These are phyloP conservation scores for Sporothrix luriei DNA, from an alignment of 2,329 filamentous ascomycete species.

Conservation along the genomic window DNA sequence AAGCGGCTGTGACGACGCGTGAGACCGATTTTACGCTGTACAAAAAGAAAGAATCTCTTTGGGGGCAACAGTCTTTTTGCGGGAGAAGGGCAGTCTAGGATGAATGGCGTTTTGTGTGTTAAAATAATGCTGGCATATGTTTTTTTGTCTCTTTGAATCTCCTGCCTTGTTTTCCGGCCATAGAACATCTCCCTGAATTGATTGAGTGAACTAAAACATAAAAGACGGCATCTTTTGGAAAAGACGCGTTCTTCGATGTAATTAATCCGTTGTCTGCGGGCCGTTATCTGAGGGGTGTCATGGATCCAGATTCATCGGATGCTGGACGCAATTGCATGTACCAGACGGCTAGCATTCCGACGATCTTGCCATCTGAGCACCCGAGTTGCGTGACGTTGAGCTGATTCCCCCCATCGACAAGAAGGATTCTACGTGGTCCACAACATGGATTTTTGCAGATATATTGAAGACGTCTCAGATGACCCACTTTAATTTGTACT, in stretches of 20 bases:
- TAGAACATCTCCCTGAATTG: constrained; percentile 30
- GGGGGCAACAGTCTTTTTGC: not conserved
- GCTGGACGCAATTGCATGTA: constrained; percentile 3
- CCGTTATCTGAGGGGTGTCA: not conserved
- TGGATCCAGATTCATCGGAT: not conserved
- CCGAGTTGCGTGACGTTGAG: not conserved
- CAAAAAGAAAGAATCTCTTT: not conserved
- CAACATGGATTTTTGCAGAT: not conserved
- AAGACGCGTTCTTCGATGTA: not conserved
- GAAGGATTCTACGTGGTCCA: no score
- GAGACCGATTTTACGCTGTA: not conserved
- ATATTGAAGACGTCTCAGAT: not conserved
- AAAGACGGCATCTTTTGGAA: not conserved
- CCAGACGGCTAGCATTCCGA: not conserved
- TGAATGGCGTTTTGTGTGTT: constrained; percentile 32
- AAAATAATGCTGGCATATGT: constrained; percentile 26
- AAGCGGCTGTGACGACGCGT: not conserved
- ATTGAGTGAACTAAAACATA: constrained; percentile 14
- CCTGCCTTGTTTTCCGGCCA: constrained; percentile 10
- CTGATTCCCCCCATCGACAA: not conserved
- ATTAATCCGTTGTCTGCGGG: not conserved
- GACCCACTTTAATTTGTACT: constrained; percentile 24
- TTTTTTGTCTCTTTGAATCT: constrained; percentile 16
- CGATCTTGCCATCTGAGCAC: not conserved
- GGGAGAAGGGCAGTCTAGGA: constrained; percentile 13